Base-by-base conservation (phyloP, 495 filamentous ascomycete genomes). In the Neohortaea acidophila region DNA sequence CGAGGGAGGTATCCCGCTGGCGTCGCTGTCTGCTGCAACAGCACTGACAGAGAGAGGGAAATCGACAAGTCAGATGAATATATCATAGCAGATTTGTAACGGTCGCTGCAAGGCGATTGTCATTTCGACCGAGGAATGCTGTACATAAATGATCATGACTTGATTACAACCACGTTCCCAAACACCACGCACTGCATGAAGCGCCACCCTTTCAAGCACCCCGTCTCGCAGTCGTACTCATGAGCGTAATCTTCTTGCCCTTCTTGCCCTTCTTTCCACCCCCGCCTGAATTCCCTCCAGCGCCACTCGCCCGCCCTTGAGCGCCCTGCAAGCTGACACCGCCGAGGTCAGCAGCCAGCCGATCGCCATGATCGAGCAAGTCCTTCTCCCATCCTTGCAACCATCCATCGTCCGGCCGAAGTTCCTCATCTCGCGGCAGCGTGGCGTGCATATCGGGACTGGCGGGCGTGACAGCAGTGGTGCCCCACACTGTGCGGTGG, bases 171-270 rank as follows among this genome's bases (percentile, higher is more conserved):
- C n/a, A n/a, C n/a, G n/a, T n/a, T n/a, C n/a, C n/a, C n/a, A n/a
- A n/a, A n/a, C n/a, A n/a, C n/a, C n/a, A n/a, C n/a, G n/a, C n/a
- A n/a, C n/a, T n/a, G n/a, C 24, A 27, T 27, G 24, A 27, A 27
- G 7, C 7, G 7, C 24, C 8, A n/a, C n/a, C 7, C n/a, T 27
- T 8, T 60, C 63, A 81, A 36, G 78, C 78, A 7, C 72, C 78
- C 53, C 78, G 65, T 43, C 77, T 66, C 27, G 68, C 75, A 54
- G 71, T 81, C 2, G 85, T 94, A 41, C 81, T 85, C 85, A 94
- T 94, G 39, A 94, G 55, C 8, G 83, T 94, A 36, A 94, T 94
- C 66, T 91, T 89, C 63, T 91, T 85, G 36, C 71, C 75, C 62
- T 89, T 87, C 61, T 89, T 84, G 37, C 70, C 73, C 61, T 91